These are phyloP conservation scores for Nicotiana noctiflora DNA, from an alignment of 257 asterid species.

Conservation along the genomic window DNA sequence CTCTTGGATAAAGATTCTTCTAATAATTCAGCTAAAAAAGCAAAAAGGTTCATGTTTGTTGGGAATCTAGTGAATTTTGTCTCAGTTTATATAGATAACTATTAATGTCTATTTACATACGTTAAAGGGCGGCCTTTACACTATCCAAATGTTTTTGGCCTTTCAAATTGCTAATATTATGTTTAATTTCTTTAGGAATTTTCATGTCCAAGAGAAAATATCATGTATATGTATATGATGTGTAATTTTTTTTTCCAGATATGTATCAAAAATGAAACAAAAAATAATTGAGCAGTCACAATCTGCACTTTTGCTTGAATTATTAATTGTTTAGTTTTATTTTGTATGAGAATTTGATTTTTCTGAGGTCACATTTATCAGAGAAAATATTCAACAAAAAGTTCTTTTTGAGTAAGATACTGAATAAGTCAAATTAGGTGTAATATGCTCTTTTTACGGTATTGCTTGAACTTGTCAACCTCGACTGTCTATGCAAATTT, in stretches of 20 bases:
- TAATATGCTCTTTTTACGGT: background rate
- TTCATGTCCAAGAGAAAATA: background rate
- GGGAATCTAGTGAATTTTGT: background rate
- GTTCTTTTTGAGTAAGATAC: background rate
- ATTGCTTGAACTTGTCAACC: background rate
- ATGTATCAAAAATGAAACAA: background rate
- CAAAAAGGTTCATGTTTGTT: background rate
- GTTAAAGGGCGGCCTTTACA: background rate
- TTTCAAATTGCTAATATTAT: background rate
- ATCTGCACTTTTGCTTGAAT: background rate
- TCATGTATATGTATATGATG: background rate
- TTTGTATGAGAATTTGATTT: background rate
- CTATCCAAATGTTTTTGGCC: constrained; percentile 5
- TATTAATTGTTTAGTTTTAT: background rate
- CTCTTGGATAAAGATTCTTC: background rate
- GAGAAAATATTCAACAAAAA: background rate
- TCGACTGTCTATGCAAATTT: background rate
- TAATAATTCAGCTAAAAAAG: background rate
- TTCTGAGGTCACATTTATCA: background rate
- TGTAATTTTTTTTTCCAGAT: background rate
- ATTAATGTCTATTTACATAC: background rate
- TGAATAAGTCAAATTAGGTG: background rate
- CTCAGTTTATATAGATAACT: background rate
- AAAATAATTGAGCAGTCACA: background rate
- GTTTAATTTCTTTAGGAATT: background rate